phyloP scores from a whole-genome alignment of 2,329 filamentous ascomycete genomes.

The Exophiala viscosa region DNA sequence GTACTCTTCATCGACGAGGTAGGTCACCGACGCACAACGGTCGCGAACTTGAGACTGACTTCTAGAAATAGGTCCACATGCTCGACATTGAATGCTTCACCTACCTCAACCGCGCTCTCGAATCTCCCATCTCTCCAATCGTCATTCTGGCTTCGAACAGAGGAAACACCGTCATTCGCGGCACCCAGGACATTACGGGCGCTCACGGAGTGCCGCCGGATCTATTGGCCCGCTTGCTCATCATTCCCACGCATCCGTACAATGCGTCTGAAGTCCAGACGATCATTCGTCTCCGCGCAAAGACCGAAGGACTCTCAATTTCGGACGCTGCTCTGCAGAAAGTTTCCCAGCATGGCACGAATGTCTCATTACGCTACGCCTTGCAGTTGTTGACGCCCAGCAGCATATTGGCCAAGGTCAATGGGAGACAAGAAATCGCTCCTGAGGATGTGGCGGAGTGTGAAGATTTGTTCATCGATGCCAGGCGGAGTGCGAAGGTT shows the following conservation, averaged over 20 bases:
- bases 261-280: slow-evolving; percentile 82
- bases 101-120: slow-evolving; percentile 96
- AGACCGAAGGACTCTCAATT: slow-evolving; percentile 75
- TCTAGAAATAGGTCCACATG: slow-evolving; percentile 77
- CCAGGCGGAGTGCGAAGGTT: slow-evolving; percentile 70
- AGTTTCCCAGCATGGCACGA: slow-evolving; percentile 79
- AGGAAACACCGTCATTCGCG: slow-evolving; percentile 87
- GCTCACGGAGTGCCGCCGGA: slow-evolving; percentile 93
- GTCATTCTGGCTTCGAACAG: slow-evolving; percentile 97
- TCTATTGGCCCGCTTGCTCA: slow-evolving; percentile 87
- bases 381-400: slow-evolving; percentile 86
- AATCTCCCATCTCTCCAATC: slow-evolving; percentile 90
- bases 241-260: slow-evolving; percentile 92
- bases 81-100: slow-evolving; percentile 99
- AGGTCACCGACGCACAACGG: slow-evolving; percentile 32
- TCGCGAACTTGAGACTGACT: slow-evolving; percentile 4
- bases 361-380: slow-evolving; percentile 87
- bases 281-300: slow-evolving; percentile 80
- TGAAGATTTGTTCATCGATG: slow-evolving; percentile 79
- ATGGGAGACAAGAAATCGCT: slow-evolving; percentile 72
- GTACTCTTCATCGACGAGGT: slow-evolving; percentile 99
- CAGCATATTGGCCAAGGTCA: slow-evolving; percentile 84
- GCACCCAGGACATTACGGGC: slow-evolving; percentile 72
- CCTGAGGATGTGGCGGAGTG: slow-evolving; percentile 74
- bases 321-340: slow-evolving; percentile 80